phyloP scores from a whole-genome alignment of 164 flowering plant genomes.

The Berberis vulgaris region DNA sequence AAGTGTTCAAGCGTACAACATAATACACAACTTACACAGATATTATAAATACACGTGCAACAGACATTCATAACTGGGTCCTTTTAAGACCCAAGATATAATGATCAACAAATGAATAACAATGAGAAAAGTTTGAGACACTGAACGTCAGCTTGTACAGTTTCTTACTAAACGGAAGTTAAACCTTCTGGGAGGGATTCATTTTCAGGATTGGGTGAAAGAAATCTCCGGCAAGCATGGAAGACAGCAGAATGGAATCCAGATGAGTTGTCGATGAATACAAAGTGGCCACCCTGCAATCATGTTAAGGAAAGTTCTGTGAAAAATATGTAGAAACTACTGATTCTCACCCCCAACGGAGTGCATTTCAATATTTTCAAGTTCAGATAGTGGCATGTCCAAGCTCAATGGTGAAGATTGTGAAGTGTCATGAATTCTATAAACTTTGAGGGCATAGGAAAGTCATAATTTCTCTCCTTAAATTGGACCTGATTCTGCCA shows the following conservation, averaged over 20 bases:
- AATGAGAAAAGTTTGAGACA: not conserved
- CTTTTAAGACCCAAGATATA: not conserved
- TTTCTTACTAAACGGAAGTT: constrained; percentile 27
- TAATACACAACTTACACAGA: too few relatives aligned
- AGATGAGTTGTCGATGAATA: constrained; percentile 64
- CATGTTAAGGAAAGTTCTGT: not conserved
- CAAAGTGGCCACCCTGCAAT: constrained; percentile 90
- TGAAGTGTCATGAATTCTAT: too few relatives aligned
- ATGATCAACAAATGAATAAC: not conserved
- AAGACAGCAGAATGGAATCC: constrained; percentile 78
- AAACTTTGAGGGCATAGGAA: too few relatives aligned
- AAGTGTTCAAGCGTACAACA: too few relatives aligned
- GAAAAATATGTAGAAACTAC: not conserved
- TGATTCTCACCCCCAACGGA: not conserved
- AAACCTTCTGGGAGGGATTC: constrained; percentile 53
- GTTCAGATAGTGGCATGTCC: too few relatives aligned
- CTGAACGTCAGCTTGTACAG: not conserved
- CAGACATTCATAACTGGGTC: too few relatives aligned
- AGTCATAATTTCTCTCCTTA: too few relatives aligned
- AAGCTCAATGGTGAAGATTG: too few relatives aligned
- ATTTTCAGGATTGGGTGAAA: constrained; percentile 27
- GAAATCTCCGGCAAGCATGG: constrained; percentile 64
- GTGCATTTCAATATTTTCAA: too few relatives aligned
- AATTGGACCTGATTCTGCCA: too few relatives aligned
- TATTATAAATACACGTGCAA: too few relatives aligned